Percentiles rank a stretch among this genome's conserved stretches.
Evolutionary conservation across 2,329 filamentous ascomycete species (phyloP).

Genomic region (Verticillium klebahnii): DNA sequence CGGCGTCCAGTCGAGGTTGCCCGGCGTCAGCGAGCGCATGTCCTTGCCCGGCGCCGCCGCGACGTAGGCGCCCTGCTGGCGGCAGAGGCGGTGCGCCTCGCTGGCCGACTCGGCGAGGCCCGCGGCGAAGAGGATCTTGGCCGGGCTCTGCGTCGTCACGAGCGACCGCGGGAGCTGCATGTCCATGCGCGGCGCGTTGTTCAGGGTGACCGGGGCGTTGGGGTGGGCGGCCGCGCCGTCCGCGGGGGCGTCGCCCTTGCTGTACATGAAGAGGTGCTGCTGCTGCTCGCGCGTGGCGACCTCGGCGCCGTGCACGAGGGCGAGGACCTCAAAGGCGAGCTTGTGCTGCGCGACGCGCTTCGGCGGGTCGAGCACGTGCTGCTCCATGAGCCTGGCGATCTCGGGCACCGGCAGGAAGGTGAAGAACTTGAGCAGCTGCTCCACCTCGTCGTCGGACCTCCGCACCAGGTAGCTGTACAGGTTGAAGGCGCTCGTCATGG

Average conservation of each 20-base stretch:
- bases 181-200: conserved; percentile 47
- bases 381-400: conserved; percentile 64
- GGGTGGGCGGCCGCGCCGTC: conserved; percentile 8
- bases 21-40: conserved; percentile 37
- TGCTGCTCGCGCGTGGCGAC: conserved; percentile 59
- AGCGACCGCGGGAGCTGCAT: conserved; percentile 56
- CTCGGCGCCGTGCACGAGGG: conserved; percentile 68
- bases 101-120: conserved; percentile 52
- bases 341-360: conserved; percentile 76
- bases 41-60: conserved; percentile 43
- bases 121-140: conserved; percentile 53
- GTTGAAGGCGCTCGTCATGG: conserved; percentile 77
- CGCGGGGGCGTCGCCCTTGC: conserved; percentile 17
- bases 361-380: conserved; percentile 63
- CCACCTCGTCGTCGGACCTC: conserved; percentile 75
- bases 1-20: conserved; percentile 55
- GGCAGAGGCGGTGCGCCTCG: conserved; percentile 56
- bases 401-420: conserved; percentile 74
- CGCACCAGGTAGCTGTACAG: conserved; percentile 89
- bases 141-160: conserved; percentile 49
- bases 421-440: conserved; percentile 79
- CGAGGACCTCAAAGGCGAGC: conserved; percentile 77
- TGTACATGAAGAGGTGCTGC: conserved; percentile 48
- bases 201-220: conserved; percentile 21
- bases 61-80: conserved; percentile 55